Evolutionary conservation across 306 rosid species (phyloP).

Genomic region (Gastrolobium bilobum): DNA sequence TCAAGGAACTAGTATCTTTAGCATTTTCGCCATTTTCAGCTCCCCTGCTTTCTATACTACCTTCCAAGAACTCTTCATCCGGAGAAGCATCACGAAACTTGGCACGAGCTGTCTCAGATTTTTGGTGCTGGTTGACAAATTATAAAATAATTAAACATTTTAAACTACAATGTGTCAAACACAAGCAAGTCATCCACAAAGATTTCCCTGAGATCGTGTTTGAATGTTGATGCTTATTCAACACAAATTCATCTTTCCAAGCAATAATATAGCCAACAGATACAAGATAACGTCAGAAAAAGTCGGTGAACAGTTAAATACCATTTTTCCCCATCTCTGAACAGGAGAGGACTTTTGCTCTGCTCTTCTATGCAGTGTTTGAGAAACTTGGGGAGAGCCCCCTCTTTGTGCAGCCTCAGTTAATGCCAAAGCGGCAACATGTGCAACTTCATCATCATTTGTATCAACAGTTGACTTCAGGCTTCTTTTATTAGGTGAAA

Average conservation of each 20-base stretch:
- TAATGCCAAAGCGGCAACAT: constrained; percentile 60
- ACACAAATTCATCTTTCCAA: constrained; percentile 20
- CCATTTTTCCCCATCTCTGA: constrained; percentile 67
- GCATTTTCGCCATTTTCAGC: constrained; percentile 80
- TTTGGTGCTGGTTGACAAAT: constrained; percentile 58
- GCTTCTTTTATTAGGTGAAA: constrained; percentile 62
- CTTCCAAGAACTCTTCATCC: constrained; percentile 74
- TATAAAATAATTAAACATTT: constrained; percentile 33
- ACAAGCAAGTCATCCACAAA: constrained; percentile 50
- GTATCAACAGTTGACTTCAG: constrained; percentile 58
- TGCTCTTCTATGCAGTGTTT: constrained; percentile 55
- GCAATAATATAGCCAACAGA: constrained; percentile 36
- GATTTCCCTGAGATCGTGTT: constrained; percentile 51
- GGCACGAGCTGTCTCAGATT: constrained; percentile 53
- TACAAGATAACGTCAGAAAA: constrained; percentile 30
- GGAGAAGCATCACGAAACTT: constrained; percentile 58
- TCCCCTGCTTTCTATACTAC: constrained; percentile 70
- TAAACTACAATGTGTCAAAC: constrained; percentile 38
- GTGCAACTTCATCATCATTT: constrained; percentile 64
- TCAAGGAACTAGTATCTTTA: constrained; percentile 65
- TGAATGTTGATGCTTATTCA: constrained; percentile 44
- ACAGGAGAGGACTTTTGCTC: constrained; percentile 61
- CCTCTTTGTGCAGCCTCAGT: constrained; percentile 78
- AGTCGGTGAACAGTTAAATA: constrained; percentile 32
- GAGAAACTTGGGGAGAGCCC: constrained; percentile 72